phyloP scores from a whole-genome alignment of 2,329 filamentous ascomycete species.

The Pyrenochaeta sp. region DNA sequence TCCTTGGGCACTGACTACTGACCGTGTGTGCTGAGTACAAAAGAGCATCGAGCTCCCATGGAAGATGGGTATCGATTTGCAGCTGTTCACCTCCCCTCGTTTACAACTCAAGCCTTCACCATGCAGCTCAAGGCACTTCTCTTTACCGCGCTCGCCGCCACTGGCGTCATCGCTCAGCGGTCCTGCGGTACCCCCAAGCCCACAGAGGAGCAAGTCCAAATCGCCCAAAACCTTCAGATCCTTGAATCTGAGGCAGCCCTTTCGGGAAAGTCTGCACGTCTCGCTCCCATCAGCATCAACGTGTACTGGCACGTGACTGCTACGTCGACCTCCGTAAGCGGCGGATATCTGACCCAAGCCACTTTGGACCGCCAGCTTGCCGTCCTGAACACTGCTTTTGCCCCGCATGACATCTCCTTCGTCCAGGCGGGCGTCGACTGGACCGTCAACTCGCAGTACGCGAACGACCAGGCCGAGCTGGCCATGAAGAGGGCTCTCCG shows the following conservation, averaged over 20 bases:
- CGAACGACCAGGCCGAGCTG: constrained; percentile 13
- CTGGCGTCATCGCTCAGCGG: constrained; percentile 13
- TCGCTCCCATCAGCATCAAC: constrained; percentile 29
- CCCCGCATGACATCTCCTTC: constrained; percentile 23
- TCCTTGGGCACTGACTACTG: too few relatives aligned
- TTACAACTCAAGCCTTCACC: background rate
- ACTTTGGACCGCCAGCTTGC: constrained; percentile 10
- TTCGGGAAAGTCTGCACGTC: background rate
- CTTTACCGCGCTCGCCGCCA: constrained; percentile 9
- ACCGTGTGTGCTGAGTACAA: too few relatives aligned
- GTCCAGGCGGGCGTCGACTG: constrained; percentile 19
- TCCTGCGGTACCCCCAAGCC: constrained; percentile 26
- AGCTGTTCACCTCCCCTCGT: background rate
- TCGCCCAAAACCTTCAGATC: constrained; percentile 21
- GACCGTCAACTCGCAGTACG: constrained; percentile 17
- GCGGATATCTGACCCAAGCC: background rate
- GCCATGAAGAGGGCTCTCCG: constrained; percentile 23
- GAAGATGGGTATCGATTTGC: background rate
- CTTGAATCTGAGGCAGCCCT: constrained; percentile 16
- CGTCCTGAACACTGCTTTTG: constrained; percentile 19
- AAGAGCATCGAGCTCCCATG: background rate
- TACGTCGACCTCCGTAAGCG: background rate
- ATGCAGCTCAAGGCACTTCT: background rate
- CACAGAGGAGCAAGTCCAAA: constrained; percentile 17
- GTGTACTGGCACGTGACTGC: constrained; percentile 50